These are phyloP conservation scores for Starmerella potacharoeniae DNA, from an alignment of 805 yeast species.

Conservation along the genomic window DNA sequence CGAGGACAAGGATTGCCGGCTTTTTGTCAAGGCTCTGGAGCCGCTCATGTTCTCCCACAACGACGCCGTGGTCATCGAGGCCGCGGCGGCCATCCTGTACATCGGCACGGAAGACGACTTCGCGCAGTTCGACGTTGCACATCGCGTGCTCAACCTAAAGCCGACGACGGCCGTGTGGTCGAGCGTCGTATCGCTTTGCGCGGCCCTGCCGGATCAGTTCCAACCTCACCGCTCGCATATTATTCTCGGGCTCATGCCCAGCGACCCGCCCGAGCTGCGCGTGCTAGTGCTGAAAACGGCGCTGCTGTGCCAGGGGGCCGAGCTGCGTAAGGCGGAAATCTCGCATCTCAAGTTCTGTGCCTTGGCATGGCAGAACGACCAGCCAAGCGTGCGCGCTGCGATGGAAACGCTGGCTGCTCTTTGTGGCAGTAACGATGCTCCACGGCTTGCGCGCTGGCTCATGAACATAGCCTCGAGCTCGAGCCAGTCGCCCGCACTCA, in stretches of 20 bases:
- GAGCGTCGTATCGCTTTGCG: constrained; percentile 34
- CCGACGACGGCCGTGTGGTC: constrained; percentile 37
- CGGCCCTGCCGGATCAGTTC: constrained; percentile 30
- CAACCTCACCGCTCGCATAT: constrained; percentile 22
- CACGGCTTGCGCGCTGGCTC: constrained; percentile 14
- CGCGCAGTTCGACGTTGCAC: constrained; percentile 39
- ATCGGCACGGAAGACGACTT: constrained; percentile 49
- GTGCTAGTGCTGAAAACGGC: constrained; percentile 42
- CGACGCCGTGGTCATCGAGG: constrained; percentile 50
- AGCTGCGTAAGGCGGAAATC: constrained; percentile 42
- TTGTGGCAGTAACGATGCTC: neutral
- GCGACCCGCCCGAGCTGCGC: constrained; percentile 38
- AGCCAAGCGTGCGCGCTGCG: constrained; percentile 1
- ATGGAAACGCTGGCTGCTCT: constrained; percentile 3
- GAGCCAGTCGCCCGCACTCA: constrained; percentile 10
- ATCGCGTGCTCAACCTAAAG: constrained; percentile 37
- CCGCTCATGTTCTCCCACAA: constrained; percentile 42
- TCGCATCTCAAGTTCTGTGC: constrained; percentile 31
- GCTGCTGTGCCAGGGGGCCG: neutral
- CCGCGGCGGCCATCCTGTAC: constrained; percentile 44
- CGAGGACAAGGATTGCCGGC: constrained; percentile 42
- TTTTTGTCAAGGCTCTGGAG: constrained; percentile 40
- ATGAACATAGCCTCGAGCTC: constrained; percentile 9
- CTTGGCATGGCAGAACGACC: constrained; percentile 11
- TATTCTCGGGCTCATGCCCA: constrained; percentile 43